Evolutionary conservation across 305 asterid genomes (phyloP), one percentile per base, ranked within the genome.

Genomic region (Fraxinus nigra): DNA sequence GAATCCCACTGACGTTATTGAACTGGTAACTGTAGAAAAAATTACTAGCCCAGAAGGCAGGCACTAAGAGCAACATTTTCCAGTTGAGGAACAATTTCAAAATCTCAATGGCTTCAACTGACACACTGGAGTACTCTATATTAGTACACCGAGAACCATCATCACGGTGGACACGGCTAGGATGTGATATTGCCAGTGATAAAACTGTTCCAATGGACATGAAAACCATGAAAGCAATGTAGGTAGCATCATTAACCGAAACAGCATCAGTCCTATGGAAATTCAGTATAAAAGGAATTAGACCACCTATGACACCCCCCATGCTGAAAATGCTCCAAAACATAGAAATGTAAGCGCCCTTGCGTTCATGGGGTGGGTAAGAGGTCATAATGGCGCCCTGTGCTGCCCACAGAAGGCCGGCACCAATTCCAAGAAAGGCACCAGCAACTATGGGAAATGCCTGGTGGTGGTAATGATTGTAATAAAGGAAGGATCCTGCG

Each of bases 321-420:
- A 93, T 78, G 81, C 92, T 94, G 78, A 94, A 95, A 7, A 95
- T 94, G 37, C 98, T 89, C 99, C 99, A 95, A 63, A 95, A 95
- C 73, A 93, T 26, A 28, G 97, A 90, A 24, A 95, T 95, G 84
- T 94, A 94, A 14, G 80, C 85, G 28, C 99, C 98, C 81, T 94
- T 94, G 24, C 97, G 86, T 16, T 86, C 85, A 30, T 89, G 99
- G 1, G 99, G 97, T 0, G 99, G 99, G 37, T 95, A 94, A 0
- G 98, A 95, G 0, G 98, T 95, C 99, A 95, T 92, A 2, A 95
- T 95, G 0, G 98, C 97, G 1, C 98, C 99, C 82, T 95, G 97
- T 2, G 98, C 79, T 3, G 97, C 94, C 99, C 99, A 95, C 2
- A 95, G 74, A 26, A 95, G 93, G 74, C 98, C 99, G 2, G 99